Conservation (phyloP, 2,329 filamentous ascomycete species). For the Fusarium devonianum region DNA sequence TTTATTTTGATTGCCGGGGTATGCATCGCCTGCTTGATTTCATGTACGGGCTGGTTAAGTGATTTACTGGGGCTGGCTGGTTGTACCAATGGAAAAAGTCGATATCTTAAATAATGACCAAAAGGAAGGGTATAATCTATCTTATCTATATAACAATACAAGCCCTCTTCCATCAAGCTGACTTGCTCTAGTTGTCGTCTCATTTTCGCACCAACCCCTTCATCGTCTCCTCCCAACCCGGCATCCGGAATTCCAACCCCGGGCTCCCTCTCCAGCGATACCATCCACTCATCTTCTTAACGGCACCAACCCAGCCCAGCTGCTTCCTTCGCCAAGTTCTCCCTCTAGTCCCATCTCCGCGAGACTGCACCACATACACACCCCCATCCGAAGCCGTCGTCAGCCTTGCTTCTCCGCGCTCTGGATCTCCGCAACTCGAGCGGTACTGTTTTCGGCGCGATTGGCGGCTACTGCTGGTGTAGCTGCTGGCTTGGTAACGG, state of each 20-base stretch:
- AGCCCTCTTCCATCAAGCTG: background rate
- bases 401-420: slow-evolving; percentile 46
- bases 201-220: slow-evolving; percentile 19
- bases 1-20: background rate
- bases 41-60: slow-evolving; percentile 7
- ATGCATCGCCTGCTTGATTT: too few species aligned
- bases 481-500: slow-evolving; percentile 22
- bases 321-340: slow-evolving; percentile 52
- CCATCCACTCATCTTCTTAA: slow-evolving; percentile 51
- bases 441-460: slow-evolving; percentile 38
- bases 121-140: slow-evolving; percentile 15
- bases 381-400: slow-evolving; percentile 40
- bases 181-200: slow-evolving; percentile 2
- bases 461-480: slow-evolving; percentile 36
- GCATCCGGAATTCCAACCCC: slow-evolving; percentile 39
- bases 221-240: slow-evolving; percentile 35
- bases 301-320: slow-evolving; percentile 57
- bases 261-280: slow-evolving; percentile 43
- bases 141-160: slow-evolving; percentile 1
- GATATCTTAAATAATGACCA: slow-evolving; percentile 28
- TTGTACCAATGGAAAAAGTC: slow-evolving; percentile 11
- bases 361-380: slow-evolving; percentile 43
- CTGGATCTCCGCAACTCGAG: slow-evolving; percentile 31
- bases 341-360: slow-evolving; percentile 39
- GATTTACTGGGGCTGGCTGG: background rate